These are phyloP conservation scores for Agroathelia rolfsii DNA, from an alignment of 1,284 basidiomycete species.

Conservation along the genomic window DNA sequence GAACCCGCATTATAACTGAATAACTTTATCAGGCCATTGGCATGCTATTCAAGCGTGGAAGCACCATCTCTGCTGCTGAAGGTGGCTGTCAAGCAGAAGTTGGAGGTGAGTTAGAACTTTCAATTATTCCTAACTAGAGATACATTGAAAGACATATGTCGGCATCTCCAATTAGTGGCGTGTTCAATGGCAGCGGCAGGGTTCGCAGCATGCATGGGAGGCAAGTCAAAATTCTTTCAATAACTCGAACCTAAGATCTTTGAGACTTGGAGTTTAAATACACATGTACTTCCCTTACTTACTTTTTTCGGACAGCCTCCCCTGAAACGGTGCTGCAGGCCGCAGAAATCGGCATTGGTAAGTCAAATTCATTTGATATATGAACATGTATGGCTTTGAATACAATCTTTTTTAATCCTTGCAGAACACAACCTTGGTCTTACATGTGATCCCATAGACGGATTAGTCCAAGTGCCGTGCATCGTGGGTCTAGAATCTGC, in stretches of 20 bases:
- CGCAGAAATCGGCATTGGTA: constrained; percentile 90
- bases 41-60: constrained; percentile 96
- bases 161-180: constrained; percentile 42
- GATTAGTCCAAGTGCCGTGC: constrained; percentile 89
- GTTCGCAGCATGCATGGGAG: constrained; percentile 90
- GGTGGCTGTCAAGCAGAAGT: constrained; percentile 85
- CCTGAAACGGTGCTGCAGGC: constrained; percentile 81
- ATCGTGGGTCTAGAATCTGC: constrained; percentile 49
- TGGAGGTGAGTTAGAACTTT: constrained; percentile 46
- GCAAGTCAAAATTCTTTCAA: constrained; percentile 27
- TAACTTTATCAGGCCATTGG: constrained; percentile 64
- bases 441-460: constrained; percentile 90
- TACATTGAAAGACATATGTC: background rate
- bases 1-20: constrained; percentile 6
- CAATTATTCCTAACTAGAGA: constrained; percentile 13
- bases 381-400: too few relatives aligned
- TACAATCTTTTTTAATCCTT: constrained; percentile 9
- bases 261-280: constrained; percentile 2
- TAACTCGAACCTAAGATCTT: constrained; percentile 6
- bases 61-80: constrained; percentile 93
- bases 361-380: constrained; percentile 13
- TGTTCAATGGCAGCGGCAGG: constrained; percentile 90
- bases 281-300: background rate
- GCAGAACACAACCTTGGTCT: constrained; percentile 79
- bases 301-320: constrained; percentile 35